These are phyloP conservation scores for Mycosphaerella arachidis DNA, from an alignment of 2,329 filamentous ascomycete species.

Conservation along the genomic window DNA sequence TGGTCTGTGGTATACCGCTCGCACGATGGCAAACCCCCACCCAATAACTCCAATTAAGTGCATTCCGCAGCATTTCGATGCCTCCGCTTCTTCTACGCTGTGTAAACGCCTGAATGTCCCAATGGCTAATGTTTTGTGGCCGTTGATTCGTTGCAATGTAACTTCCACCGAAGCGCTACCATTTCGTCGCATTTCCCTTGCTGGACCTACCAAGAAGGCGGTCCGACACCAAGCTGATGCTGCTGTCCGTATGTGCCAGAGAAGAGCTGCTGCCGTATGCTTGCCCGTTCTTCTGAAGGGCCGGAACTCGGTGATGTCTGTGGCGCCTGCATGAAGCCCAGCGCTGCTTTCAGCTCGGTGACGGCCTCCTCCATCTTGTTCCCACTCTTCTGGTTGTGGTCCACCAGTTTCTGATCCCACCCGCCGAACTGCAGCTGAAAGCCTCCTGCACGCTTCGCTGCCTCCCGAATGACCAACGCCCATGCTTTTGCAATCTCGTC, in stretches of 20 bases:
- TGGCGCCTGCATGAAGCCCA: conserved; percentile 70
- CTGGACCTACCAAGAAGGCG: conserved; percentile 8
- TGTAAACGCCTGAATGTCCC: neutral
- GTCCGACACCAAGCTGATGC: conserved; percentile 53
- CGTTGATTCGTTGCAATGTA: neutral
- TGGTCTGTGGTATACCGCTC: neutral
- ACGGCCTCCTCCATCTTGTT: conserved; percentile 78
- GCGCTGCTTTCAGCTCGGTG: conserved; percentile 65
- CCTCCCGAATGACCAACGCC: conserved; percentile 85
- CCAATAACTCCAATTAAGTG: neutral
- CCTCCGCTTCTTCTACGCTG: neutral
- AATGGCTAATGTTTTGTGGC: neutral
- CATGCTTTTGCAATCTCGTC: conserved; percentile 94
- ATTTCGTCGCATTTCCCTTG: neutral
- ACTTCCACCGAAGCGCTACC: neutral
- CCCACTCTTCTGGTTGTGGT: conserved; percentile 82
- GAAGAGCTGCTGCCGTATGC: conserved; percentile 47
- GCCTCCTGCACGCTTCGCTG: conserved; percentile 83
- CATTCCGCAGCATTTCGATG: neutral
- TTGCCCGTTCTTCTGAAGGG: conserved; percentile 37
- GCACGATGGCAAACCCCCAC: neutral
- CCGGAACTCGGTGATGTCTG: conserved; percentile 23
- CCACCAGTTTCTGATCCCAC: conserved; percentile 83
- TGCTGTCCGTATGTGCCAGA: conserved; percentile 45
- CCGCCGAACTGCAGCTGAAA: conserved; percentile 84